These are phyloP conservation scores for Macrophomina pseudophaseolina DNA, from an alignment of 2,329 filamentous ascomycete genomes.

Conservation along the genomic window DNA sequence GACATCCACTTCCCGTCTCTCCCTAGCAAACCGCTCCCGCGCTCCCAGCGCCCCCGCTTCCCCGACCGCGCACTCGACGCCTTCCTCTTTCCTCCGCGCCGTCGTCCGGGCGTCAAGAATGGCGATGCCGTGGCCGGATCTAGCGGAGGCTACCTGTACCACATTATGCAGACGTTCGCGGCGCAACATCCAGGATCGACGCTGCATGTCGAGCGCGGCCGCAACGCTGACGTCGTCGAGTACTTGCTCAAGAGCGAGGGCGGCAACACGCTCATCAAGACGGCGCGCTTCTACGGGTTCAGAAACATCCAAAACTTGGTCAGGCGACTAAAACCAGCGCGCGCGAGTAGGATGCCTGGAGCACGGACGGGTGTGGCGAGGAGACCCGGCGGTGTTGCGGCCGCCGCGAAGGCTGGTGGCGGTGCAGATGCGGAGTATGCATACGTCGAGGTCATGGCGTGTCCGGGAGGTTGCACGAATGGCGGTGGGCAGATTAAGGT, in stretches of 20 bases:
- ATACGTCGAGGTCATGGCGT: slow-evolving; percentile 99
- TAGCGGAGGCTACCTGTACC: slow-evolving; percentile 87
- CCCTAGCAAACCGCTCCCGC: slow-evolving; percentile 61
- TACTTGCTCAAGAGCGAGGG: slow-evolving; percentile 68
- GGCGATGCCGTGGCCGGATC: slow-evolving; percentile 61
- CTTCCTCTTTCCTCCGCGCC: slow-evolving; percentile 73
- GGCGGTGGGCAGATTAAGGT: slow-evolving; percentile 94
- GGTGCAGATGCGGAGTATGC: slow-evolving; percentile 70
- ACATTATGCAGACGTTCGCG: slow-evolving; percentile 78
- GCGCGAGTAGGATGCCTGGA: slow-evolving; percentile 61
- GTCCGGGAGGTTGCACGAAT: slow-evolving; percentile 97
- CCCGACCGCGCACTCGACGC: slow-evolving; percentile 72
- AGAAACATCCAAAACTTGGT: slow-evolving; percentile 98
- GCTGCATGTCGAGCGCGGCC: slow-evolving; percentile 74
- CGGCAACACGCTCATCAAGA: slow-evolving; percentile 40
- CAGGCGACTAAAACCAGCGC: slow-evolving; percentile 82
- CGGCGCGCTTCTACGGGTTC: slow-evolving; percentile 93
- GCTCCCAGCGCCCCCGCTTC: slow-evolving; percentile 62
- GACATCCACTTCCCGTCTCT: slow-evolving; percentile 76
- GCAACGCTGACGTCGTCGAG: slow-evolving; percentile 90
- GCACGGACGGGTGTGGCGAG: slow-evolving; percentile 37
- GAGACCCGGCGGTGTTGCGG: slow-evolving; percentile 74
- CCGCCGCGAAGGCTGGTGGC: slow-evolving; percentile 62
- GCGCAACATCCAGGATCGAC: slow-evolving; percentile 70
- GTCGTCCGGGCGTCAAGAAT: slow-evolving; percentile 40